Percentiles rank a stretch among this genome's conserved stretches.
Conservation (phyloP, 2,329 filamentous ascomycete species). For the Fusarium sp. region DNA sequence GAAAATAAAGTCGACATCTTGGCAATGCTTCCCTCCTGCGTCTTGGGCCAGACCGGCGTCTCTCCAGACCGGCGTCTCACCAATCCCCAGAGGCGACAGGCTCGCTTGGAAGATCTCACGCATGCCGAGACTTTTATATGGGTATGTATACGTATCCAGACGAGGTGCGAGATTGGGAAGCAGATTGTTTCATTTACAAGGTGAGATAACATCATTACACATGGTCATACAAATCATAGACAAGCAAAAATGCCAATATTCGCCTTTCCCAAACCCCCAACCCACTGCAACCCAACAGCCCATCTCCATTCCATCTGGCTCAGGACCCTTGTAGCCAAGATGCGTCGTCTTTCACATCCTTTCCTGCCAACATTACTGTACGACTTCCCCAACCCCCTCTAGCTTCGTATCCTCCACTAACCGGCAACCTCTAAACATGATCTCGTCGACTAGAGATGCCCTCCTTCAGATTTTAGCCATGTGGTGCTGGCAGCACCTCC, state of each 20-base stretch:
- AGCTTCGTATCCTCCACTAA: not conserved
- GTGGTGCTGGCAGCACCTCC: slow-evolving; percentile 55
- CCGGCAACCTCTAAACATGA: not conserved
- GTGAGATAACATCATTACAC: slow-evolving; percentile 22
- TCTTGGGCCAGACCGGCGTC: not conserved
- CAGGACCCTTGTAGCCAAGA: slow-evolving; percentile 11
- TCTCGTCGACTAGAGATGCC: not conserved
- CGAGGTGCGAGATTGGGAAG: slow-evolving; percentile 6
- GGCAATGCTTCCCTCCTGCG: not conserved
- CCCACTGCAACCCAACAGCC: slow-evolving; percentile 12
- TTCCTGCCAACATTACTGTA: slow-evolving; percentile 1
- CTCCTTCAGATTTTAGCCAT: slow-evolving; percentile 48
- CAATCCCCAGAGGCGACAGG: not conserved
- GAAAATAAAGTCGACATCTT: slow-evolving; percentile 1
- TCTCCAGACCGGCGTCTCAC: not conserved
- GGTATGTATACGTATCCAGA: not conserved
- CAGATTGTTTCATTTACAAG: slow-evolving; percentile 30
- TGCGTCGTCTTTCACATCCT: not conserved
- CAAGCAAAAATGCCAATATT: slow-evolving; percentile 27
- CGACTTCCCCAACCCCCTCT: not conserved
- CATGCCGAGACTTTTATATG: not conserved
- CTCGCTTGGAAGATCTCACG: slow-evolving; percentile 1
- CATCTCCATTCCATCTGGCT: not conserved
- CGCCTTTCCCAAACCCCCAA: slow-evolving; percentile 38
- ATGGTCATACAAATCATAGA: slow-evolving; percentile 4